Conservation (phyloP, 305 asterid genomes). For the Withania somnifera region DNA sequence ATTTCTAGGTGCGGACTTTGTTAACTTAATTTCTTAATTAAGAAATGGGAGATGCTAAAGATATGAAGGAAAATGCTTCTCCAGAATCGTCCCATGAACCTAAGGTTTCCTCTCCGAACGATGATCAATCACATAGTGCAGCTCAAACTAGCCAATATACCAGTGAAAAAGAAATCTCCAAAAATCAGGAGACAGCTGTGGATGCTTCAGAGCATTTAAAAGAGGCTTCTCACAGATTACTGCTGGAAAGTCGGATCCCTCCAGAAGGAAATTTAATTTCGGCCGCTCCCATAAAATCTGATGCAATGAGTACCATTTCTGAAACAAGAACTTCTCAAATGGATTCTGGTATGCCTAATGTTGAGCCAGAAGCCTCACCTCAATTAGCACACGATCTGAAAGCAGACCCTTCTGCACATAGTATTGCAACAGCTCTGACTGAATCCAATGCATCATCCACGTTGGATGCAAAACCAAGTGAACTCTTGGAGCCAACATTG, state of each 20-base stretch:
- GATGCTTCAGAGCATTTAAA: slow-evolving; percentile 1
- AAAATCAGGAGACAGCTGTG: not conserved
- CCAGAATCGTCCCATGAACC: slow-evolving; percentile 27
- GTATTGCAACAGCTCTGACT: not conserved
- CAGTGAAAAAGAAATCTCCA: not conserved
- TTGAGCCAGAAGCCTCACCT: slow-evolving; percentile 8
- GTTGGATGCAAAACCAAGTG: slow-evolving; percentile 12
- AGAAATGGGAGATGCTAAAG: slow-evolving; percentile 47
- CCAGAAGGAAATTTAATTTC: slow-evolving; percentile 3
- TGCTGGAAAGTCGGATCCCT: not conserved
- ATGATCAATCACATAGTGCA: slow-evolving; percentile 23
- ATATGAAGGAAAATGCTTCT: slow-evolving; percentile 22
- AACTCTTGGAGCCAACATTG: slow-evolving; percentile 5
- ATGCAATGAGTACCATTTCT: slow-evolving; percentile 4
- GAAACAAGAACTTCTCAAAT: slow-evolving; percentile 13
- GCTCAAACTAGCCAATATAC: slow-evolving; percentile 1
- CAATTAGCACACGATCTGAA: slow-evolving; percentile 9
- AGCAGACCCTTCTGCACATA: slow-evolving; percentile 9
- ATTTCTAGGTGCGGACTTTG: slow-evolving; percentile 16
- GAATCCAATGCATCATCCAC: slow-evolving; percentile 15
- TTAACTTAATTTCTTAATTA: slow-evolving; percentile 4
- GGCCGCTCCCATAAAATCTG: slow-evolving; percentile 4
- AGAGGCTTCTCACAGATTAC: not conserved
- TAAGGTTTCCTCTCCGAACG: slow-evolving; percentile 15
- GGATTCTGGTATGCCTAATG: slow-evolving; percentile 7